Percentiles rank a stretch among this genome's conserved stretches.
Evolutionary conservation across 2,329 filamentous ascomycete genomes (phyloP).

Genomic region (Celoporthe dispersa): DNA sequence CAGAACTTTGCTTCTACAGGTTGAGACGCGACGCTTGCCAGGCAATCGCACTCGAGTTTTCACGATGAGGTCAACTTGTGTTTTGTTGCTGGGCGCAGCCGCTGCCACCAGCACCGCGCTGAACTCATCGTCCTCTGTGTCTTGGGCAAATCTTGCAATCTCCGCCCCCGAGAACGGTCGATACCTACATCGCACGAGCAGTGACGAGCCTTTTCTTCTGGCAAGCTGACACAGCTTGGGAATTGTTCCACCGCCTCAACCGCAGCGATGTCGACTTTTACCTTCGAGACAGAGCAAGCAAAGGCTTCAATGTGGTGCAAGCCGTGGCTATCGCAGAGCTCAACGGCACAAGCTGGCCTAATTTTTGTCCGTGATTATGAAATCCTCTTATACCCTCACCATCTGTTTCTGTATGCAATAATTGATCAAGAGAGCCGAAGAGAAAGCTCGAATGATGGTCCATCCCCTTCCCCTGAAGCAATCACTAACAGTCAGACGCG

Average conservation of each 20-base stretch:
- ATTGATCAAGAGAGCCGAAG: neutral
- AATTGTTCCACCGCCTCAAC: constrained; percentile 19
- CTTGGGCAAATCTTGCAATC: constrained; percentile 4
- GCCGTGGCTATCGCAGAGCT: constrained; percentile 15
- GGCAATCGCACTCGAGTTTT: neutral
- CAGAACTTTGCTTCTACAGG: neutral
- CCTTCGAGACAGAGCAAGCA: constrained; percentile 17
- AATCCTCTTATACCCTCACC: neutral
- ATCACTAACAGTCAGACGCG: neutral
- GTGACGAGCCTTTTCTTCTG: constrained; percentile 19
- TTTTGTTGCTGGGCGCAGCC: neutral
- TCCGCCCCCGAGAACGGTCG: constrained; percentile 11
- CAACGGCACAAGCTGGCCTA: constrained; percentile 13
- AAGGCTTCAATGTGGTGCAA: constrained; percentile 19
- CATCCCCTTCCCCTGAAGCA: neutral
- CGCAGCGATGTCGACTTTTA: constrained; percentile 12
- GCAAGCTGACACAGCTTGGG: constrained; percentile 20
- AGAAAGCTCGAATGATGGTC: neutral
- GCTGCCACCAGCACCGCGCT: neutral
- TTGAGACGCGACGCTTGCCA: neutral
- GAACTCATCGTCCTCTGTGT: constrained; percentile 3
- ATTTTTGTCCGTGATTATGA: neutral
- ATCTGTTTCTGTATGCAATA: neutral
- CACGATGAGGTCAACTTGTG: neutral
- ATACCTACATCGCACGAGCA: constrained; percentile 9